Base-by-base conservation (phyloP, 163 green algal genomes). In the Prototheca stagnorum region DNA sequence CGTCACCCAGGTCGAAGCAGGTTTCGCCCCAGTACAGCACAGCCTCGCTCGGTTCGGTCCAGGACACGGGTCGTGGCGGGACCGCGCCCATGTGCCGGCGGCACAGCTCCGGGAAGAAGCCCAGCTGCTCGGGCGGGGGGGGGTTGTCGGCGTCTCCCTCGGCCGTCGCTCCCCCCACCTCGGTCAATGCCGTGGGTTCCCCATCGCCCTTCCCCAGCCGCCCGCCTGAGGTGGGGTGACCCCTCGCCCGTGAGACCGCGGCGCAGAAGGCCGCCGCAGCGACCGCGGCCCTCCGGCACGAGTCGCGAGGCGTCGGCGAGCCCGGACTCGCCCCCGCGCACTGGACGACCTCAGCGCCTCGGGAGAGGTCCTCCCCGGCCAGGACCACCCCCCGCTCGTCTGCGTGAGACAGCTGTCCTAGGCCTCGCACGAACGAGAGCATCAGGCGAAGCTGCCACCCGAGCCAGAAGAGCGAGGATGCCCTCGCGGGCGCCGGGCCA, bases 1-100 rank as follows among this genome's bases (percentile, higher is more conserved):
- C 49, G 5, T 27, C 26, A 14, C 47, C 44, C 31, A 74, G 45
- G 19, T 47, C 33, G 24, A 40, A n/a, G 49, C 75, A 40, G 17
- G 59, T 37, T 21, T 40, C 19, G 1, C 12, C 19, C 25, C 46
- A 72, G 35, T 72, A 37, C 22, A 57, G 48, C 16, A 53, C 33
- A 17, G 49, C 49, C 5, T 44, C 25, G 6, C 15, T 19, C 5
- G 41, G 19, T 19, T 23, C 4, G 5, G 14, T 35, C 42, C 55
- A 53, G 2, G 27, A 15, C 37, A 58, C 16, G 3, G 34, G 8
- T 8, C 20, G 24, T 11, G 42, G 44, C 40, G 59, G 33, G 17
- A 45, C 40, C 21, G n/a, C 12, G 5, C 40, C 40, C 15, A 47
- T 28, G 40, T 8, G 21, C 51, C 57, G 40, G 37, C 24, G 9